Base-by-base conservation (phyloP, 768 basidiomycete species). In the Suillus bovinus region DNA sequence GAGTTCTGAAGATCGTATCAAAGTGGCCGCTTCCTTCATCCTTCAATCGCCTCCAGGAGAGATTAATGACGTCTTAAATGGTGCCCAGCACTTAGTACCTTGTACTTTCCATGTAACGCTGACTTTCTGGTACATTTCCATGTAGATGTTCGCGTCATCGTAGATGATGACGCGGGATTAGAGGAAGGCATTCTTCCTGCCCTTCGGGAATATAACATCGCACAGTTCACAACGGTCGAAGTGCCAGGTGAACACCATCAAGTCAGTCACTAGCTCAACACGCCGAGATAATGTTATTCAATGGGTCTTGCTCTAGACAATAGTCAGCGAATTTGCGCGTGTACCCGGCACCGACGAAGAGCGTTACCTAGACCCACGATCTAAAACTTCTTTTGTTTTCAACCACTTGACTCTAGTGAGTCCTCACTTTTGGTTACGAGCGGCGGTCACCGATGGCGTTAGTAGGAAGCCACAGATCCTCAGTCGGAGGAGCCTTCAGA, bases 21-120 rank as follows among this genome's bases (percentile, higher is more conserved):
- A 86, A 69, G 82, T 84, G 9, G 95, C 90, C 27, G 87, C 91
- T 29, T 81, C 81, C 36, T 92, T 97, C 69, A 79, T 99, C 34
- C 81, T 93, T 0, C 96, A 97, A 72, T 88, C 93, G 1, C 96
- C 96, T 29, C 96, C 96, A 1, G 96, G 96, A 50, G 92, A 99
- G 79, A 94, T 98, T 67, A 97, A 96, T 75, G 96, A 98, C 78
- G 95, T 97, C 20, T 80, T 98, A 59, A 93, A 93, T 69, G 94
- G 94, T 93, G 63, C 65, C 76, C 59, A 50, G 50, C n/a, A 54
- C 64, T 29, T 49, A 22, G 5, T 44, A 49, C 42, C 29, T 42
- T 33, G 61, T 55, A 61, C 66, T 52, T 44, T 56, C 33, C 42
- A 22, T 8, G 50, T 44, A 36, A 20, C 42, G 49, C 60, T 64